These are phyloP conservation scores for Pugionium dolabratum DNA, from an alignment of 345 rosid species.

Conservation along the genomic window DNA sequence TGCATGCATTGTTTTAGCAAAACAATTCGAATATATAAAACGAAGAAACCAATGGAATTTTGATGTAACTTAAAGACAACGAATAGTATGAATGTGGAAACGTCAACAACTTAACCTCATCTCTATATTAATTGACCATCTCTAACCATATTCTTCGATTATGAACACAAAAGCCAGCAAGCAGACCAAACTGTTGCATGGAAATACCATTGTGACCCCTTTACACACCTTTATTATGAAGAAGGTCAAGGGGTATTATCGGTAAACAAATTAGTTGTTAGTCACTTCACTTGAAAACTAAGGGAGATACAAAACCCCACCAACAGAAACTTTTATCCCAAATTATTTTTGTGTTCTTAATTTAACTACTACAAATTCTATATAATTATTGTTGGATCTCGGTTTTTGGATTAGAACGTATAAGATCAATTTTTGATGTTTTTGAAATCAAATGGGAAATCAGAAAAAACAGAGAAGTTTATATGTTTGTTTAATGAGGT, in stretches of 20 bases:
- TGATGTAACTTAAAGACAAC: slow-evolving; percentile 54
- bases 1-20: neutral
- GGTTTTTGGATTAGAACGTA: no score
- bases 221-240: neutral
- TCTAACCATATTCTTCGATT: slow-evolving; percentile 15
- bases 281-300: slow-evolving; percentile 32
- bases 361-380: neutral
- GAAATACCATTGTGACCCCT: neutral
- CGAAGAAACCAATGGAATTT: slow-evolving; percentile 19
- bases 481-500: no score
- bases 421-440: no score
- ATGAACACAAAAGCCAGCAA: slow-evolving; percentile 23
- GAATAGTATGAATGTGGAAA: slow-evolving; percentile 46
- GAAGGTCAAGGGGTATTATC: slow-evolving; percentile 3
- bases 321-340: no score
- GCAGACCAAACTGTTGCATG: neutral
- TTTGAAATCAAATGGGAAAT: no score
- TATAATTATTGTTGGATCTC: no score
- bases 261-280: neutral
- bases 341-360: neutral
- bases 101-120: slow-evolving; percentile 44
- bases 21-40: neutral
- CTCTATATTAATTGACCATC: slow-evolving; percentile 32
- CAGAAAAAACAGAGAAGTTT: no score
- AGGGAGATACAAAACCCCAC: slow-evolving; percentile 15